A percentile compares a stretch with the other conserved stretches of the same genome.
phyloP scores from a whole-genome alignment of 2,329 filamentous ascomycete genomes.

The Paraconiothyrium brasiliense region DNA sequence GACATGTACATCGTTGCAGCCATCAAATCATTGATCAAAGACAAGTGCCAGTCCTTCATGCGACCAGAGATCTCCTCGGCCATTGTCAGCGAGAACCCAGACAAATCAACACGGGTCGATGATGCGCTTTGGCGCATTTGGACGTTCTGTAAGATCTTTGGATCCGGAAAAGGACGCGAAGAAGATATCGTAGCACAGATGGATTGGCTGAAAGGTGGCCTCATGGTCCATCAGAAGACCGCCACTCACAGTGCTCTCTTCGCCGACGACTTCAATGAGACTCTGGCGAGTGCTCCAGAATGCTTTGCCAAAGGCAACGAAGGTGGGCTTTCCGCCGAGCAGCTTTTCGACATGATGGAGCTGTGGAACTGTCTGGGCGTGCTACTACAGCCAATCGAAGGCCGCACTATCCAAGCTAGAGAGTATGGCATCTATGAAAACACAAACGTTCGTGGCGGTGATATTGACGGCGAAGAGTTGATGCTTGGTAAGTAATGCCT shows the following conservation, averaged over 20 bases:
- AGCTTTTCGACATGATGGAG: conserved; percentile 72
- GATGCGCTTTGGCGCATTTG: conserved; percentile 72
- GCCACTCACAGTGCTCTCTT: conserved; percentile 58
- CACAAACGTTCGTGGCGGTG: conserved; percentile 56
- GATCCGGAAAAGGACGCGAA: conserved; percentile 65
- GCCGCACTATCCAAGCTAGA: conserved; percentile 63
- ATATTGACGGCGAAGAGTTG: conserved; percentile 62
- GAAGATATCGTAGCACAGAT: conserved; percentile 68
- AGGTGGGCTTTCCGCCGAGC: conserved; percentile 62
- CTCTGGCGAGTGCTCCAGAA: conserved; percentile 64
- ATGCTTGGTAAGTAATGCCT: conserved; percentile 57
- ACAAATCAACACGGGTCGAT: conserved; percentile 62
- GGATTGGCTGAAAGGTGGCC: conserved; percentile 70
- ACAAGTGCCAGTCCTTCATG: conserved; percentile 64
- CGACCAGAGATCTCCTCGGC: conserved; percentile 65
- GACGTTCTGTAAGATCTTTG: conserved; percentile 72
- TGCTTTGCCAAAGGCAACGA: conserved; percentile 68
- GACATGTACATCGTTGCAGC: conserved; percentile 64
- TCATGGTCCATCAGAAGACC: conserved; percentile 59
- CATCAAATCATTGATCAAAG: conserved; percentile 65
- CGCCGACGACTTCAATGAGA: conserved; percentile 62
- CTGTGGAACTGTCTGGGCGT: conserved; percentile 69
- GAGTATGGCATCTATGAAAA: conserved; percentile 65
- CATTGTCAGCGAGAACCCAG: conserved; percentile 58
- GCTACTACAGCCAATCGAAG: conserved; percentile 65